These are phyloP conservation scores for Aspergillus sclerotialis DNA, from an alignment of 2,329 filamentous ascomycete species.

Conservation along the genomic window DNA sequence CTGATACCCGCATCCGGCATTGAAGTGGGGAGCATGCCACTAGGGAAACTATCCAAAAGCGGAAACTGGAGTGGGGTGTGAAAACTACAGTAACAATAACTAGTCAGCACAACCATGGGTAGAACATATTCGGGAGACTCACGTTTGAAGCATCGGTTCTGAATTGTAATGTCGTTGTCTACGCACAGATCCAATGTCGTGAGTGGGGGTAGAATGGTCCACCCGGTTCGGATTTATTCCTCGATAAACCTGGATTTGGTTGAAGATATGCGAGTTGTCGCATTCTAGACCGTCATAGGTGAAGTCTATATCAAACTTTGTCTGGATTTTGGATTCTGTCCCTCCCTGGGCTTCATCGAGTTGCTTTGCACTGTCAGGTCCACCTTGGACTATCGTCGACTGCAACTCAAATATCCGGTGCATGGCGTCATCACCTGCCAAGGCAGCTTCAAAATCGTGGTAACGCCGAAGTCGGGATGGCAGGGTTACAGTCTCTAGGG, in stretches of 20 bases:
- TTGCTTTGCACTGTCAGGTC: not conserved
- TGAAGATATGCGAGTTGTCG: constrained; percentile 26
- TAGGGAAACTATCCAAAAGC: constrained; percentile 74
- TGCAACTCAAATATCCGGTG: constrained; percentile 71
- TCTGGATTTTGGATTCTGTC: constrained; percentile 13
- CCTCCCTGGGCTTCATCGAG: constrained; percentile 8
- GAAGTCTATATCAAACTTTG: constrained; percentile 34
- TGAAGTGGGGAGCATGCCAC: constrained; percentile 54
- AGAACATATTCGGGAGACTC: constrained; percentile 7
- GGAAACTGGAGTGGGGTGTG: constrained; percentile 57
- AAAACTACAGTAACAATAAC: constrained; percentile 19
- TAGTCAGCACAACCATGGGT: not conserved
- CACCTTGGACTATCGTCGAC: constrained; percentile 50
- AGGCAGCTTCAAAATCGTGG: constrained; percentile 31
- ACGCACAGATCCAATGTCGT: constrained; percentile 20
- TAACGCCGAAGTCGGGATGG: constrained; percentile 53
- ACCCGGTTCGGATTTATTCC: constrained; percentile 12
- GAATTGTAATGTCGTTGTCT: constrained; percentile 27
- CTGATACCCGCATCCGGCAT: constrained; percentile 39
- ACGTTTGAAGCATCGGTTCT: constrained; percentile 29
- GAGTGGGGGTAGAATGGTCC: constrained; percentile 7
- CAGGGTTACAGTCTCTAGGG: constrained; percentile 71
- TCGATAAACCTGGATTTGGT: constrained; percentile 28
- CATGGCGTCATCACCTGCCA: constrained; percentile 58
- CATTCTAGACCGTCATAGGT: constrained; percentile 21